Evolutionary conservation across 805 yeast genomes (phyloP).

Genomic region (Blastobotrys mokoenaii): DNA sequence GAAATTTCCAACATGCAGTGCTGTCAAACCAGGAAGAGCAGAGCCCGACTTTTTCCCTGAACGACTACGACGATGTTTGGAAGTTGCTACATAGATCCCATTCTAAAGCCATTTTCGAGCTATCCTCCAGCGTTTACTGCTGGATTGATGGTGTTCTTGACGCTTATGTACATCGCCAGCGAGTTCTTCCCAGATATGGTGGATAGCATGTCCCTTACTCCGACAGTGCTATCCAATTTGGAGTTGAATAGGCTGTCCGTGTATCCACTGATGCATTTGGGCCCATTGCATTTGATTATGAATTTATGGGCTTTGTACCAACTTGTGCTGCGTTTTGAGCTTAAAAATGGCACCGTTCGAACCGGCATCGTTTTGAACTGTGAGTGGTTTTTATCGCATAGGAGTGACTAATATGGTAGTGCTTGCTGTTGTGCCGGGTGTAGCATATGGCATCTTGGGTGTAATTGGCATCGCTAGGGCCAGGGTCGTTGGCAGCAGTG

Average conservation of each 20-base stretch:
- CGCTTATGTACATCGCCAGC: conserved; percentile 9
- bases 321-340: conserved; percentile 59
- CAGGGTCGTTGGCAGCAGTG: conserved; percentile 61
- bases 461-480: conserved; percentile 37
- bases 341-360: conserved; percentile 70
- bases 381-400: conserved; percentile 2
- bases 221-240: conserved; percentile 5
- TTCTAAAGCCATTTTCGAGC: neutral
- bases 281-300: conserved; percentile 50
- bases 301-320: conserved; percentile 51
- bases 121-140: conserved; percentile 21
- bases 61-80: no score
- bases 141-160: conserved; percentile 18
- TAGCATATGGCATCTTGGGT: conserved; percentile 43
- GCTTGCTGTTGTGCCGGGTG: conserved; percentile 59
- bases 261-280: conserved; percentile 64
- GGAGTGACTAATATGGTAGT: conserved; percentile 21
- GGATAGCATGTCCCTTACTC: conserved; percentile 21
- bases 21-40: no score
- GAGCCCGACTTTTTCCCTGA: no score
- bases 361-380: conserved; percentile 71
- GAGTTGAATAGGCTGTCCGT: conserved; percentile 48
- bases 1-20: no score
- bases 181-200: conserved; percentile 18
- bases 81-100: no score